Conservation (phyloP, 2,329 filamentous ascomycete genomes). For the Calonectria crousiana region DNA sequence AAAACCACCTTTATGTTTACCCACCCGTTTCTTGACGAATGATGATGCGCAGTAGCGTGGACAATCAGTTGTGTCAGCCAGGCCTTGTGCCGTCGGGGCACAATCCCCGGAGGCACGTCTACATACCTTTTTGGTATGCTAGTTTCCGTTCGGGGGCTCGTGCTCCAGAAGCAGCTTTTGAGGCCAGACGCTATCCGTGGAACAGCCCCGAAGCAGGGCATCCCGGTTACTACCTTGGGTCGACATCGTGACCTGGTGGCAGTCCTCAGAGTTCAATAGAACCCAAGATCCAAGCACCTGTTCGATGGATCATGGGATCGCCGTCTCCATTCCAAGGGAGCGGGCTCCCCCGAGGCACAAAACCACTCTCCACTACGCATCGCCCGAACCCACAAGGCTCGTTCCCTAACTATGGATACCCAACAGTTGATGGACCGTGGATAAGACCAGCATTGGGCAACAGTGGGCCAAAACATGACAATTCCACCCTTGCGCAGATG, state of each 20-base stretch:
- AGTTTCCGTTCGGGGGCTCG: neutral
- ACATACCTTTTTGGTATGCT: neutral
- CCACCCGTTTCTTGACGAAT: constrained; percentile 1
- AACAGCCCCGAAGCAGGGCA: neutral
- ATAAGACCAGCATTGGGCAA: constrained; percentile 21
- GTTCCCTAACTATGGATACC: constrained; percentile 6
- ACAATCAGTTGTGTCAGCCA: neutral
- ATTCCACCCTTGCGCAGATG: neutral
- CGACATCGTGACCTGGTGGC: neutral
- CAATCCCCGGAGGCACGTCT: neutral
- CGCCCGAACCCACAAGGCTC: constrained; percentile 18
- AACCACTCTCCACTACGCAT: constrained; percentile 1
- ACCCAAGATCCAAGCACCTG: constrained; percentile 14
- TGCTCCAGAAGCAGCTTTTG: constrained; percentile 8
- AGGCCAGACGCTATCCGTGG: constrained; percentile 6
- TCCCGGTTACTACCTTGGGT: neutral
- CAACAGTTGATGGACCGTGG: constrained; percentile 9
- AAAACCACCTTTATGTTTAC: neutral
- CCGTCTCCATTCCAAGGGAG: constrained; percentile 1
- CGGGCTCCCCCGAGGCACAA: constrained; percentile 10
- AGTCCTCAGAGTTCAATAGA: constrained; percentile 7
- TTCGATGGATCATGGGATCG: constrained; percentile 17
- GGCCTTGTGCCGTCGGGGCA: neutral
- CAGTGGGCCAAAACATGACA: constrained; percentile 15
- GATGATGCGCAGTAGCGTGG: constrained; percentile 10